Base-by-base conservation (phyloP, 2,329 filamentous ascomycete genomes). In the Hymenoscyphus scutula region DNA sequence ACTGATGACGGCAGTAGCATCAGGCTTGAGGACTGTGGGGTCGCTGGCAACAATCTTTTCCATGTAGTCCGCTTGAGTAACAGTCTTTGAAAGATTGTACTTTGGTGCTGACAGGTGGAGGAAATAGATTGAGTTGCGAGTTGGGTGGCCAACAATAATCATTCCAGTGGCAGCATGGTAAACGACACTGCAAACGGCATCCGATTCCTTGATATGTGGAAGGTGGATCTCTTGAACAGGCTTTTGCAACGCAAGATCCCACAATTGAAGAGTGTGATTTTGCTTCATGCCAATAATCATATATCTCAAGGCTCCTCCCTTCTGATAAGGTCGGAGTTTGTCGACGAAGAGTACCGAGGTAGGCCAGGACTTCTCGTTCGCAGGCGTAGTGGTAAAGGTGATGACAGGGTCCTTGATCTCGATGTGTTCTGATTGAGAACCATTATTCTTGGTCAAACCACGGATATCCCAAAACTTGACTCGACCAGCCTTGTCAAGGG, bases 391-490 rank as follows among this genome's bases (percentile, higher is more conserved):
- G 53, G 89, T 89, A 71, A 97, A 85, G 32, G 91, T 96, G 79
- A 95, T 85, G 66, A 98, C 77, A 5, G 95, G 93, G 67, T 92
- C 89, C 70, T 91, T 92, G 64, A 98, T 85, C 76, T 97, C 92
- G 56, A 92, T 80, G 0, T 68, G 66, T 41, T 69, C 66, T 11
- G 61, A 58, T 41, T 67, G 64, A 30, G 64, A 45, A 53, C 67
- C 66, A 17, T 70, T 66, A 58, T 77, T 76, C 19, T 82, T 79
- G 1, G 82, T 89, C 61, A 97, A 82, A 64, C 90, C 86, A 64
- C 90, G 90, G 68, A 98, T 91, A 75, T 99, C 95, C 96, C 95
- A 99, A 81, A 99, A 97, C 77, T 96, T 95, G 78, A 98, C 89
- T 65, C 92, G 89, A 56, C 95, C 96, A 64, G 92, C 94, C 80